phyloP scores from a whole-genome alignment of 1,284 basidiomycete species.

The Kwoniella shivajii region DNA sequence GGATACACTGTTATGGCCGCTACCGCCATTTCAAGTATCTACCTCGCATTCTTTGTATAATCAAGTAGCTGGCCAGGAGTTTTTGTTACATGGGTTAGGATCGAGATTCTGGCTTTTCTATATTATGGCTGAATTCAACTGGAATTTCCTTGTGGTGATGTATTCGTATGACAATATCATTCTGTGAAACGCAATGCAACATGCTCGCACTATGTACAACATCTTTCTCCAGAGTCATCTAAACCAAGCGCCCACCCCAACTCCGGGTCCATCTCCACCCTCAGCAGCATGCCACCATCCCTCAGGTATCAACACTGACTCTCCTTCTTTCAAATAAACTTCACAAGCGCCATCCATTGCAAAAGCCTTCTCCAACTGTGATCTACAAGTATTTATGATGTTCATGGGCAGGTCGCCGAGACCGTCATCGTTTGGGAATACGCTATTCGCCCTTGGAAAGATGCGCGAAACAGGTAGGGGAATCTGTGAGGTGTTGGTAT shows the following conservation, averaged over 20 bases:
- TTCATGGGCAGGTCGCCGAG: constrained; percentile 19
- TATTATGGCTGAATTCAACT: too few species aligned
- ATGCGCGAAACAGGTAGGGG: constrained; percentile 36
- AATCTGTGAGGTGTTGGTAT: constrained; percentile 41
- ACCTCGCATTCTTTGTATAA: constrained; percentile 60
- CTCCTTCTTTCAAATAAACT: constrained; percentile 34
- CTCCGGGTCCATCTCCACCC: constrained; percentile 29
- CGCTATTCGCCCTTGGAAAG: background rate
- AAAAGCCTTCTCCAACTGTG: constrained; percentile 24
- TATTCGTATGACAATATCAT: constrained; percentile 3
- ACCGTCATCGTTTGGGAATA: background rate
- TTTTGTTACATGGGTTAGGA: background rate
- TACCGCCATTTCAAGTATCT: constrained; percentile 73
- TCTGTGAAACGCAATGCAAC: background rate
- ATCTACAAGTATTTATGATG: constrained; percentile 15
- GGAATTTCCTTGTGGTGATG: background rate
- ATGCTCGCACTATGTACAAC: background rate
- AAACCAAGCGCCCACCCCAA: constrained; percentile 51
- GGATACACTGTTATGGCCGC: constrained; percentile 84
- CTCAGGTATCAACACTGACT: constrained; percentile 46
- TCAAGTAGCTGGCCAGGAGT: background rate
- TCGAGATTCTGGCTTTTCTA: background rate
- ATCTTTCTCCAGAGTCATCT: constrained; percentile 17
- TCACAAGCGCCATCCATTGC: constrained; percentile 32
- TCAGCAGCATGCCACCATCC: constrained; percentile 52